These are phyloP conservation scores for Geoglossum glabrum DNA, from an alignment of 495 filamentous ascomycete genomes.

Conservation along the genomic window DNA sequence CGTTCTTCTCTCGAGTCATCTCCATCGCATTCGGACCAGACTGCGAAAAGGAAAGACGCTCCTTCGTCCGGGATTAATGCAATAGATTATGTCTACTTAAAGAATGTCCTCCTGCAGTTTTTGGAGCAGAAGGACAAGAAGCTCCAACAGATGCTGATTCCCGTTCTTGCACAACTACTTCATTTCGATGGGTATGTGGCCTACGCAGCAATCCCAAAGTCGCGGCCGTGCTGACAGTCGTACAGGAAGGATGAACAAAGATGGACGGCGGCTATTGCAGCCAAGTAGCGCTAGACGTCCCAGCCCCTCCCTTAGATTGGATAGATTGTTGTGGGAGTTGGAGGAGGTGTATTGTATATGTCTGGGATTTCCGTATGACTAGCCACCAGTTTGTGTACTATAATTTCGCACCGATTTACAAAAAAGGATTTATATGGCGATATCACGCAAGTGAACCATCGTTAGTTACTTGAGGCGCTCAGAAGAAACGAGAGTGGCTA, in stretches of 20 bases:
- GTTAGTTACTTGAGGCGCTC: too few relatives aligned
- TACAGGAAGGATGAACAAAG: constrained; percentile 66
- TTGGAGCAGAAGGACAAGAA: constrained; percentile 86
- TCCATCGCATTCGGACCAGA: constrained; percentile 9
- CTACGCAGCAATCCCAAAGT: constrained; percentile 5
- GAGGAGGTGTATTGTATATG: background rate
- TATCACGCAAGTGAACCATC: too few relatives aligned
- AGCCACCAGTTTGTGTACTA: background rate
- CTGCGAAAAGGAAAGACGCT: constrained; percentile 19
- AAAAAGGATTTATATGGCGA: background rate
- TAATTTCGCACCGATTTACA: background rate
- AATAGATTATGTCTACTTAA: constrained; percentile 73
- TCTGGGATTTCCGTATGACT: background rate
- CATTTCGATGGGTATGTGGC: constrained; percentile 76
- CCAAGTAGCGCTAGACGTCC: constrained; percentile 17
- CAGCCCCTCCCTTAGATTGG: background rate
- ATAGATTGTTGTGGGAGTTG: background rate
- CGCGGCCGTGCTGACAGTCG: constrained; percentile 1
- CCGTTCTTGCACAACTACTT: constrained; percentile 74
- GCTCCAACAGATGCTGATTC: constrained; percentile 74
- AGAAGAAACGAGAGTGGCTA: too few relatives aligned
- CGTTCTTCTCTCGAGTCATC: constrained; percentile 32
- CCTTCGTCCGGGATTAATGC: constrained; percentile 19
- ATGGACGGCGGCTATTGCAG: constrained; percentile 63
- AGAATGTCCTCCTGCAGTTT: constrained; percentile 89